Evolutionary conservation across 371 early-diverging fungal genomes (phyloP), one percentile per base, ranked within the genome.

Genomic region (Chytridium lagenaria): DNA sequence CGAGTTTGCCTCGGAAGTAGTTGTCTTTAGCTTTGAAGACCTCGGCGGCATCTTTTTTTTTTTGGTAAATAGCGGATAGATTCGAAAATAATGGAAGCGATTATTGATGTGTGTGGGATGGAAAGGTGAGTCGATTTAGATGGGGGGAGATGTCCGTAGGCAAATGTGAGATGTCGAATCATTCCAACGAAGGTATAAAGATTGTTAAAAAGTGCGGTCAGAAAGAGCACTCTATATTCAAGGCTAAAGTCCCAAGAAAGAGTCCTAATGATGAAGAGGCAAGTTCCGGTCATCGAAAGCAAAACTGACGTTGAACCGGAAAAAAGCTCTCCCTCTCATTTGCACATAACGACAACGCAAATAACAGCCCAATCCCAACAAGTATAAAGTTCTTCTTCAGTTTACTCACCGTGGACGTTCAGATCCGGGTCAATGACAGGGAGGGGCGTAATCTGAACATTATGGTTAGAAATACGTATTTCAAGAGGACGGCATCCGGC

Each of bases 1-100:
- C 82, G 63, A 81, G 73, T 51, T 82, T 81, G 66, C 81, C 83
- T 36, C 69, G 64, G 75, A 74, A 71, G 74, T 68, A 84, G 30
- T 39, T 80, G 55, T 81, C 81, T 15, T 76, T 70, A 51, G 83
- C 77, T 55, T 81, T 80, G 55, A 81, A 12, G 31, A 82, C 77
- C 15, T 79, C 81, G 7, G 79, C 65, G 12, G 77, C 70, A 70
- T 83, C 85, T 84, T 68, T 37, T 10, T 34, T 34, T 26, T 10
- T 7, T 55, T 23, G 23, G 26, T 28, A 23, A 23, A 61, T 37
- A 31, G 30, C 34, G 55, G 55, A 22, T 12, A 61, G 26, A 61
- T 5, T 28, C 19, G 55, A 55, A 55, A 55, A 12, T 44, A 44
- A 19, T 16, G 26, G 55, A 55, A 23, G n/a, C n/a, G n/a, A n/a